A percentile compares a stretch with the other conserved stretches of the same genome.
These are phyloP conservation scores for Metarhizium sp. DNA, from an alignment of 2,329 filamentous ascomycete species.

Conservation along the genomic window DNA sequence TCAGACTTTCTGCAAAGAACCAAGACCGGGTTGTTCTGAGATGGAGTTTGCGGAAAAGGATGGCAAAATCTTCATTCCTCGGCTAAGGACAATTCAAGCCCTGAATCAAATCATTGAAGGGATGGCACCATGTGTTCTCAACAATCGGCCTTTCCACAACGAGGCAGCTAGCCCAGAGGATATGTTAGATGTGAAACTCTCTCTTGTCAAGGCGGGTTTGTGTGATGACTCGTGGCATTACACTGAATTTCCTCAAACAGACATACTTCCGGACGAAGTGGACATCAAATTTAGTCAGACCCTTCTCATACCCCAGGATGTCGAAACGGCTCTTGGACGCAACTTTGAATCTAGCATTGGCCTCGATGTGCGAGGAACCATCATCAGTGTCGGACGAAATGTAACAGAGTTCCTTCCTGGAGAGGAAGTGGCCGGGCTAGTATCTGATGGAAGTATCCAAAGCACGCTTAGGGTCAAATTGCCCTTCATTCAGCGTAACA, in stretches of 20 bases:
- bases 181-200: constrained; percentile 13
- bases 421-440: constrained; percentile 32
- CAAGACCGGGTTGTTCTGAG: constrained; percentile 19
- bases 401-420: constrained; percentile 23
- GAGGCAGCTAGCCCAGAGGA: neutral
- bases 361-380: constrained; percentile 30
- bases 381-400: constrained; percentile 24
- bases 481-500: constrained; percentile 24
- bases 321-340: constrained; percentile 24
- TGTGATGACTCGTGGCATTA: constrained; percentile 16
- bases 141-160: constrained; percentile 12
- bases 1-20: constrained; percentile 12
- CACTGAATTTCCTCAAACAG: constrained; percentile 7
- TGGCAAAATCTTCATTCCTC: constrained; percentile 32
- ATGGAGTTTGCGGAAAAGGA: constrained; percentile 33
- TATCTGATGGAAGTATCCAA: constrained; percentile 24
- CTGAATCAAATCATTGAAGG: constrained; percentile 38
- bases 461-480: constrained; percentile 23
- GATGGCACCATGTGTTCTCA: constrained; percentile 1
- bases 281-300: constrained; percentile 29
- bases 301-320: constrained; percentile 26
- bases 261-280: constrained; percentile 24
- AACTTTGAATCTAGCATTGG: constrained; percentile 22
- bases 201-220: constrained; percentile 17
- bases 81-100: constrained; percentile 27